phyloP scores from a whole-genome alignment of 768 basidiomycete species.

The Tephrocybe sp. region DNA sequence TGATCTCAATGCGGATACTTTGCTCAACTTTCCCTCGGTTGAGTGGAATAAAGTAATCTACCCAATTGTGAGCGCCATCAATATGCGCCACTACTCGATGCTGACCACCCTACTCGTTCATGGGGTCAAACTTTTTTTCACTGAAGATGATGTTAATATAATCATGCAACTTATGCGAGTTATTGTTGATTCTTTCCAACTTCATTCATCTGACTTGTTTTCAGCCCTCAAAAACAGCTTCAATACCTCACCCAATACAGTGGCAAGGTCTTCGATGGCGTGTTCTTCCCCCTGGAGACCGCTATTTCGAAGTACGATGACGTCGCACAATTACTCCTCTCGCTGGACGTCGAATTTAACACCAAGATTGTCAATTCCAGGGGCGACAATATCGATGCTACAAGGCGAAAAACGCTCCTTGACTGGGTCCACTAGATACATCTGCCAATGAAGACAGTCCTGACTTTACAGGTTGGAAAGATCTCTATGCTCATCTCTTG shows the following conservation, averaged over 20 bases:
- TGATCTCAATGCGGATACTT: conserved; percentile 39
- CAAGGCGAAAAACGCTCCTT: conserved; percentile 27
- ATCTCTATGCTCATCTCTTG: neutral
- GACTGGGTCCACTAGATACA: conserved; percentile 37
- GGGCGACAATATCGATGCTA: conserved; percentile 13
- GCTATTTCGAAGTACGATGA: conserved; percentile 37
- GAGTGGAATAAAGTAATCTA: conserved; percentile 26
- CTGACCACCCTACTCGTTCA: conserved; percentile 39
- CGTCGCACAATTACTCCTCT: conserved; percentile 35
- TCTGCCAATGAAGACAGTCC: neutral
- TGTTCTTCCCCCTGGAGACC: conserved; percentile 36
- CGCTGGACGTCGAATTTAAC: conserved; percentile 36
- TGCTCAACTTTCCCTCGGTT: conserved; percentile 38
- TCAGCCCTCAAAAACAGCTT: conserved; percentile 17
- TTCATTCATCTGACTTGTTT: neutral
- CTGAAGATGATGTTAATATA: conserved; percentile 35
- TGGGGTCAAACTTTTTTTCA: conserved; percentile 35
- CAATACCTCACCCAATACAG: conserved; percentile 21
- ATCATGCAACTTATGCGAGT: conserved; percentile 34
- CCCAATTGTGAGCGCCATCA: conserved; percentile 40
- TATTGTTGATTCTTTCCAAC: neutral
- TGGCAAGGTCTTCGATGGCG: conserved; percentile 25
- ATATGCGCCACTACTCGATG: conserved; percentile 31
- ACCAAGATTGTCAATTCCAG: conserved; percentile 27
- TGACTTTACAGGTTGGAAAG: conserved; percentile 3